A percentile compares a stretch with the other conserved stretches of the same genome.
Conservation (phyloP, 1,284 basidiomycete species). For the Neonothopanus nambi region DNA sequence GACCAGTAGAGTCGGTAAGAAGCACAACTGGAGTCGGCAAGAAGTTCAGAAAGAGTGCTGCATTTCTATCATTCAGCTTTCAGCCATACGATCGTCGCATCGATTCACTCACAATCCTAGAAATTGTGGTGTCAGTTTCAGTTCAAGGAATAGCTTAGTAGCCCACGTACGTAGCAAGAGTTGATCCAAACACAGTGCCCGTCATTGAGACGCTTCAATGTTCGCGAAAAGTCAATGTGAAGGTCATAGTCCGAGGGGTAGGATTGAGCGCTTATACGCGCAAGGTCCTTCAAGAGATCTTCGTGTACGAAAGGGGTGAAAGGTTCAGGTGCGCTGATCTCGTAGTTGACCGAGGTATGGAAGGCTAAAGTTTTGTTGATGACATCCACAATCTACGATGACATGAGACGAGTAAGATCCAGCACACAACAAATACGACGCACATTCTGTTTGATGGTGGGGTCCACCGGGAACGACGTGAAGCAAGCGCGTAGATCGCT, state of each 20-base stretch:
- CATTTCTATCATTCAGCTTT: not conserved
- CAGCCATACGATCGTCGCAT: not conserved
- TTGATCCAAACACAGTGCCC: conserved; percentile 31
- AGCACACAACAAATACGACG: conserved; percentile 12
- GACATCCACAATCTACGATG: conserved; percentile 20
- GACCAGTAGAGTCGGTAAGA: conserved; percentile 43
- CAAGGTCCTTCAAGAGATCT: conserved; percentile 50
- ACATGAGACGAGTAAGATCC: not conserved
- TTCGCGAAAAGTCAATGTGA: conserved; percentile 53
- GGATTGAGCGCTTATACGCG: conserved; percentile 43
- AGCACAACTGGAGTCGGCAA: conserved; percentile 54
- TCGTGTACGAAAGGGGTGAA: conserved; percentile 55
- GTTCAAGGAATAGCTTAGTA: conserved; percentile 38
- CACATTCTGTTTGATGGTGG: conserved; percentile 38
- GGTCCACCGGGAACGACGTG: conserved; percentile 36
- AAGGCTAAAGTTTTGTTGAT: conserved; percentile 53
- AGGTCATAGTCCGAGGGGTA: conserved; percentile 55
- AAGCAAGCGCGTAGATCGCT: conserved; percentile 40
- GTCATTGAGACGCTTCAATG: conserved; percentile 58
- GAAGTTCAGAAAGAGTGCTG: conserved; percentile 52
- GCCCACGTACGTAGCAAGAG: conserved; percentile 17
- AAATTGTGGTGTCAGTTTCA: conserved; percentile 47
- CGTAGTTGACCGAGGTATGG: conserved; percentile 60
- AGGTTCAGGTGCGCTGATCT: conserved; percentile 51
- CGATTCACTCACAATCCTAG: conserved; percentile 46